Evolutionary conservation across 2,329 filamentous ascomycete genomes (phyloP), one percentile per base, ranked within the genome.

Genomic region (Alternaria atra): DNA sequence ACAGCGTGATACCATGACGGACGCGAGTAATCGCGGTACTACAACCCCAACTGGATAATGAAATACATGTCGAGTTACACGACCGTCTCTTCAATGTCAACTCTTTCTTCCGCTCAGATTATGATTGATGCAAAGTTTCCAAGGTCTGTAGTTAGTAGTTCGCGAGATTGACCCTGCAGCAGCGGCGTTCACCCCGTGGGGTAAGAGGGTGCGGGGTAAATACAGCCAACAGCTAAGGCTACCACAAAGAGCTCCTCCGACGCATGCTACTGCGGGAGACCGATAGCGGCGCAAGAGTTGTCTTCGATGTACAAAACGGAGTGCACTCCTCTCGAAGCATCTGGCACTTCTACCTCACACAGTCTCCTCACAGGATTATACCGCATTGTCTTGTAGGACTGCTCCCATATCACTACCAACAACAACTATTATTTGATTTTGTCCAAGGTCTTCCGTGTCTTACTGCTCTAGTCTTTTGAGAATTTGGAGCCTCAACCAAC

Each of bases 151-250:
- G 3, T 13, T 13, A 23, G 23, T 40, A 52, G 6, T 17, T 37
- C 25, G 23, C 35, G 20, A 53, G 39, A 46, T 23, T 52, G 40
- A 42, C 15, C n/a, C 13, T 35, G 54, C 43, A 52, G 37, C 40
- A 50, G 53, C 32, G 54, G 50, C 39, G 55, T 52, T 50, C 32
- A 58, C 55, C 46, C 55, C 65, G 71, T 75, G 73, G 73, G 73
- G 70, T 65, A 51, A 52, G 12, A 27, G 46, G 53, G 69, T 70
- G 76, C 74, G 75, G 76, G 76, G 76, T 76, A 75, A 52, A 35
- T 30, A 15, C 56, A 65, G 61, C 35, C 68, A 73, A 66, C 32
- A 51, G 64, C 69, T 55, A 72, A 72, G 66, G 57, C 56, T 46
- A 58, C 32, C 61, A 65, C 57, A 69, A 66, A 62, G 62, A 47